Evolutionary conservation across 148 eudicot genomes (phyloP).

Genomic region (Cornus florida): DNA sequence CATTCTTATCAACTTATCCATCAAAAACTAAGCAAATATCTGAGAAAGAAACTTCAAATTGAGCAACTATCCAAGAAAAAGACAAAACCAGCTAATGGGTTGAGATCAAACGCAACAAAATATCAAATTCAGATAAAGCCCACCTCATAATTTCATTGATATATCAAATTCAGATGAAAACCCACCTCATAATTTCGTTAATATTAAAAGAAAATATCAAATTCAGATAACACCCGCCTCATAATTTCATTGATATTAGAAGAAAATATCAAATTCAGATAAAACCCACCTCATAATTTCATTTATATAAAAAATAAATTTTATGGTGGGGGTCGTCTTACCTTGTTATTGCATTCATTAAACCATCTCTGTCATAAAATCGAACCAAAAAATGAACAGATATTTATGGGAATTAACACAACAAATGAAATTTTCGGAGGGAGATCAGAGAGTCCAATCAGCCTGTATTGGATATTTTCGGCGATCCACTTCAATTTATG

Average conservation of each 20-base stretch:
- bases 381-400: background rate
- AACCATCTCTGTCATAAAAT: slow-evolving; percentile 13
- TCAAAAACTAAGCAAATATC: slow-evolving; percentile 31
- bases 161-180: no score
- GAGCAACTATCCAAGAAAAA: slow-evolving; percentile 6
- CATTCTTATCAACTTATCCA: slow-evolving; percentile 29
- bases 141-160: background rate
- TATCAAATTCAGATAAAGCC: background rate
- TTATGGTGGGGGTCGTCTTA: slow-evolving; percentile 6
- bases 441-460: background rate
- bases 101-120: slow-evolving; percentile 1
- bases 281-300: slow-evolving; percentile 1
- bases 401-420: no score
- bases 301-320: background rate
- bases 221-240: no score
- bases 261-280: background rate
- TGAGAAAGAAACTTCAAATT: background rate
- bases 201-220: background rate
- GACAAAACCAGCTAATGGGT: background rate
- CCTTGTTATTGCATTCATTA: slow-evolving; percentile 1
- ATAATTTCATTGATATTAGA: no score
- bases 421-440: no score
- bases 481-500: background rate
- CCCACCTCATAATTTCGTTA: background rate
- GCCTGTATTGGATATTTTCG: background rate